A percentile compares a stretch with the other conserved stretches of the same genome.
Conservation (phyloP, 495 filamentous ascomycete species). For the Aspergillus carlsbadensis region DNA sequence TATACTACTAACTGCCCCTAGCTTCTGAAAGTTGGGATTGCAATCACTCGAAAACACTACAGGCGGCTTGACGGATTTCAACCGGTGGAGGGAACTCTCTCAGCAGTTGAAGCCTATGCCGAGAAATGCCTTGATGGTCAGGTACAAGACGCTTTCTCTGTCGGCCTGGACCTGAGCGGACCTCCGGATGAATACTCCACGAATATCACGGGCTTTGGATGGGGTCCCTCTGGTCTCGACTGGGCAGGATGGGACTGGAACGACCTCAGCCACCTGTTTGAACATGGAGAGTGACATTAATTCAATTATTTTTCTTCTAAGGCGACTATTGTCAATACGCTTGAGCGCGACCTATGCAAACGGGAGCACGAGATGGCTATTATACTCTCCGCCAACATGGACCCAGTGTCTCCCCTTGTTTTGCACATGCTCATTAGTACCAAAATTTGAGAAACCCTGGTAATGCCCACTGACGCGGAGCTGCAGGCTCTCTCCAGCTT, state of each 20-base stretch:
- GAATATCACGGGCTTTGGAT: not conserved
- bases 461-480: slow-evolving; percentile 21
- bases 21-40: slow-evolving; percentile 5
- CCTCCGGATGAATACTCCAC: not conserved
- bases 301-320: not conserved
- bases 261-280: slow-evolving; percentile 7
- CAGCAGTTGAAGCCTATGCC: not conserved
- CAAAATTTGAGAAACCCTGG: slow-evolving; percentile 11
- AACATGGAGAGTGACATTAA: not conserved
- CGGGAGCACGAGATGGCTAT: slow-evolving; percentile 11
- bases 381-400: slow-evolving; percentile 10
- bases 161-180: not conserved
- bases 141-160: not conserved
- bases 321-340: too few relatives aligned
- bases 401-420: slow-evolving; percentile 11
- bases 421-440: not conserved
- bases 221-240: slow-evolving; percentile 1
- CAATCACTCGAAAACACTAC: not conserved
- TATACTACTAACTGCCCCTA: not conserved
- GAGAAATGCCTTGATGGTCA: not conserved
- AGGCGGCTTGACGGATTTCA: not conserved
- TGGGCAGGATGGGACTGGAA: slow-evolving; percentile 10
- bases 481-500: slow-evolving; percentile 27
- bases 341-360: slow-evolving; percentile 12
- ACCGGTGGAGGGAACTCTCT: not conserved